Percentiles rank a stretch among this genome's conserved stretches.
These are phyloP conservation scores for Galeopsis tetrahit DNA, from an alignment of 257 asterid genomes.

Conservation along the genomic window DNA sequence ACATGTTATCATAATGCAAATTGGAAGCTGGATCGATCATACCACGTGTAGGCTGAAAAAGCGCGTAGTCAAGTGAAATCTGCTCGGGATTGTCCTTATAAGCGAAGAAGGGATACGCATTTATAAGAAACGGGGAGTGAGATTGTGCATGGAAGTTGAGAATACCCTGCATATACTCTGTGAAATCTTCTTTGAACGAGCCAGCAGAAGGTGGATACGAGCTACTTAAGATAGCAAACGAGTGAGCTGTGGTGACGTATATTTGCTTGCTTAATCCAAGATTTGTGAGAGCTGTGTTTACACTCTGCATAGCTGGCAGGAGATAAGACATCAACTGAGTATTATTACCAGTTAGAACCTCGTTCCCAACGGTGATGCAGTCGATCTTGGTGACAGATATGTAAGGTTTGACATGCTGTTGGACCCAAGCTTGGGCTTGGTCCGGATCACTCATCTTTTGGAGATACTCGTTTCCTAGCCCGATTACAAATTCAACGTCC, in stretches of 20 bases:
- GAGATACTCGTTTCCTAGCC: constrained; percentile 79
- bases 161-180: constrained; percentile 53
- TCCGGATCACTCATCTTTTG: constrained; percentile 63
- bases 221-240: constrained; percentile 55
- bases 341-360: constrained; percentile 72
- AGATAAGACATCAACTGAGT: constrained; percentile 58
- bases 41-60: constrained; percentile 77
- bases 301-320: constrained; percentile 82
- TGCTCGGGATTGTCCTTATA: constrained; percentile 67
- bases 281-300: constrained; percentile 54
- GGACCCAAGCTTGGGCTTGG: constrained; percentile 86
- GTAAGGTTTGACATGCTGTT: constrained; percentile 73
- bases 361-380: constrained; percentile 84
- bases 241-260: constrained; percentile 79
- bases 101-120: constrained; percentile 91
- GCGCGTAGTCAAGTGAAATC: constrained; percentile 66
- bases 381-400: constrained; percentile 66
- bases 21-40: constrained; percentile 57
- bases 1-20: constrained; percentile 87
- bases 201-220: constrained; percentile 95
- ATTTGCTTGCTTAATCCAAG: constrained; percentile 70
- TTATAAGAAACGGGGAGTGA: constrained; percentile 74
- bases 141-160: constrained; percentile 73
- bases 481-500: constrained; percentile 74
- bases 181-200: constrained; percentile 64